phyloP scores from a whole-genome alignment of 495 filamentous ascomycete genomes.

The Filosporella fistucella region DNA sequence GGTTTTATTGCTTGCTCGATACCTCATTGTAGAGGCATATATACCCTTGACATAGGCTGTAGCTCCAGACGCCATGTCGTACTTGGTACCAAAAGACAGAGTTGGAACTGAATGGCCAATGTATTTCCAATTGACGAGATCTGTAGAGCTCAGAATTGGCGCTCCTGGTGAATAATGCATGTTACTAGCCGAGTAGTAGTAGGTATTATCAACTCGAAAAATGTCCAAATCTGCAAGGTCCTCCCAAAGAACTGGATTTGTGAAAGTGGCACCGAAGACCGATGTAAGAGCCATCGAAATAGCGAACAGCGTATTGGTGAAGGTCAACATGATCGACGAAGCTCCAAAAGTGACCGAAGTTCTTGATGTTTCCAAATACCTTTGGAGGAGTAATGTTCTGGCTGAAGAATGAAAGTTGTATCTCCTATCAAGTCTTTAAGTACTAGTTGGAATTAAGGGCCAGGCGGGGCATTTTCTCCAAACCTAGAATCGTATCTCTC shows the following conservation, averaged over 20 bases:
- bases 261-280: too few relatives aligned
- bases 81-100: slow-evolving; percentile 42
- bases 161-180: slow-evolving; percentile 58
- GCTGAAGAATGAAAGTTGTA: too few relatives aligned
- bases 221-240: slow-evolving; percentile 30
- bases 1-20: slow-evolving; percentile 38
- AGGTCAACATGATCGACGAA: too few relatives aligned
- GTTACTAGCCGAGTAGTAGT: slow-evolving; percentile 50
- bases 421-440: too few relatives aligned
- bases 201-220: slow-evolving; percentile 20
- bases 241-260: slow-evolving; percentile 28
- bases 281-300: too few relatives aligned
- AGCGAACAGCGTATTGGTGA: too few relatives aligned
- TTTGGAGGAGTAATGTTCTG: too few relatives aligned
- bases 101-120: slow-evolving; percentile 49
- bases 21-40: slow-evolving; percentile 50
- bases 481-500: too few relatives aligned
- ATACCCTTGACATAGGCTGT: slow-evolving; percentile 49
- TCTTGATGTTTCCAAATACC: too few relatives aligned
- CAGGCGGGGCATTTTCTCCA: too few relatives aligned
- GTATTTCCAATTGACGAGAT: slow-evolving; percentile 55
- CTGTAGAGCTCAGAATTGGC: slow-evolving; percentile 49
- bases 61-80: slow-evolving; percentile 39
- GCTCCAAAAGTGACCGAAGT: too few relatives aligned
- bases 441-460: too few relatives aligned